Evolutionary conservation across 768 basidiomycete genomes (phyloP).

Genomic region (Tricholoma hemisulphureum): DNA sequence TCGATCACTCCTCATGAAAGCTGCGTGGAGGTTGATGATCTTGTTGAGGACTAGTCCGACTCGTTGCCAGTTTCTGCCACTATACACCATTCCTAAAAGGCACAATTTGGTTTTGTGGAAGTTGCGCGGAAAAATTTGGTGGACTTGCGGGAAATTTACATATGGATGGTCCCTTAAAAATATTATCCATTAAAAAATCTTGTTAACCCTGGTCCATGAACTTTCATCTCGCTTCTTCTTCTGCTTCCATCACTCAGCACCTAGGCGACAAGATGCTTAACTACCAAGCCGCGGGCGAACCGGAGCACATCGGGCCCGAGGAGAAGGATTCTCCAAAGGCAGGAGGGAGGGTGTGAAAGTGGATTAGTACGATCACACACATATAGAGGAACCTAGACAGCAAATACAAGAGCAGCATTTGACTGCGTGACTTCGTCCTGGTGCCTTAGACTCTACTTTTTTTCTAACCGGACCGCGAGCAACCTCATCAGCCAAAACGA

Average conservation of each 20-base stretch:
- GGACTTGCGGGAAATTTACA: too few relatives aligned
- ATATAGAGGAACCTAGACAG: background rate
- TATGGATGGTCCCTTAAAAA: too few relatives aligned
- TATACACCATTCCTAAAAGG: too few relatives aligned
- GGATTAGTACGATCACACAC: background rate
- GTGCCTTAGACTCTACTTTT: background rate
- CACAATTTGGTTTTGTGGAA: too few relatives aligned
- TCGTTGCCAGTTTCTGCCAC: too few relatives aligned
- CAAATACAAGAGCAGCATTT: background rate
- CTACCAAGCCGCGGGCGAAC: background rate
- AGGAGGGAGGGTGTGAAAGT: background rate
- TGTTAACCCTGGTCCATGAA: background rate
- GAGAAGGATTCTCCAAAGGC: background rate
- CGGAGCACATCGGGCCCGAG: background rate
- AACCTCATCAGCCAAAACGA: background rate
- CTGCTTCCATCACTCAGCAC: background rate
- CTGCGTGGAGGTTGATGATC: too few relatives aligned
- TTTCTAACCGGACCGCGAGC: background rate
- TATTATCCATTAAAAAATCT: too few relatives aligned
- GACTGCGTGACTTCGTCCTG: background rate
- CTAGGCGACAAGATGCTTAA: background rate
- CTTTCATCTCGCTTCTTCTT: background rate
- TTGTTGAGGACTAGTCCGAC: too few relatives aligned
- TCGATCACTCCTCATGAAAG: too few relatives aligned
- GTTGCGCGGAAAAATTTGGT: too few relatives aligned